A percentile compares a stretch with the other conserved stretches of the same genome.
phyloP scores from a whole-genome alignment of 2,329 filamentous ascomycete species.

The Monilinia laxa region DNA sequence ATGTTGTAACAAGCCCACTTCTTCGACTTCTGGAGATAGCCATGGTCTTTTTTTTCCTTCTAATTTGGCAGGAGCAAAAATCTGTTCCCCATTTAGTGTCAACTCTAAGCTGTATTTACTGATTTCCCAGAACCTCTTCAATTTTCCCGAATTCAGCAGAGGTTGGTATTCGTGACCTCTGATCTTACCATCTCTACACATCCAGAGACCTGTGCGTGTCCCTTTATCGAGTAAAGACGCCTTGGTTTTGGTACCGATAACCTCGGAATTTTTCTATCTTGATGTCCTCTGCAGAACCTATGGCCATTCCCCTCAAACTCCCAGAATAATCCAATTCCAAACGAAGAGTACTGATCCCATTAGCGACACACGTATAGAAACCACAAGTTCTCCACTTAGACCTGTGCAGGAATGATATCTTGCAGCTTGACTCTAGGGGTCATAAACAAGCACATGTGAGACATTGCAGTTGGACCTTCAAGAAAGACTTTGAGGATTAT shows the following conservation, averaged over 20 bases:
- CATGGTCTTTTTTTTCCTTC: background rate
- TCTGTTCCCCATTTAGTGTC: background rate
- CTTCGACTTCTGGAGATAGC: background rate
- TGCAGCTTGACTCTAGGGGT: too few relatives aligned
- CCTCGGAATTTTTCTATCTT: background rate
- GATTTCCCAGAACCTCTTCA: background rate
- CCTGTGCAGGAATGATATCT: too few relatives aligned
- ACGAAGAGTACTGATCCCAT: background rate
- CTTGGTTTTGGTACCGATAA: background rate
- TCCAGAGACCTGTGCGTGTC: background rate
- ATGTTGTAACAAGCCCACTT: background rate
- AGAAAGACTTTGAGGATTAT: background rate
- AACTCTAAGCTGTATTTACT: background rate
- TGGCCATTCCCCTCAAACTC: background rate
- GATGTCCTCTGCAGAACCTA: background rate
- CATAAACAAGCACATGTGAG: background rate
- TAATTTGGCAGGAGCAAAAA: background rate
- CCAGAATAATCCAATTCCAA: background rate
- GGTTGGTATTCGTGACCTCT: background rate
- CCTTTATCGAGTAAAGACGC: background rate
- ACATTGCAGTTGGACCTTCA: too few relatives aligned
- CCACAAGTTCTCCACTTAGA: background rate
- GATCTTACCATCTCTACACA: background rate
- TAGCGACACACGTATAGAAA: background rate
- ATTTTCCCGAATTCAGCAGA: background rate